Evolutionary conservation across 805 yeast species (phyloP).

Genomic region (Myxozyma vanderwaltii): DNA sequence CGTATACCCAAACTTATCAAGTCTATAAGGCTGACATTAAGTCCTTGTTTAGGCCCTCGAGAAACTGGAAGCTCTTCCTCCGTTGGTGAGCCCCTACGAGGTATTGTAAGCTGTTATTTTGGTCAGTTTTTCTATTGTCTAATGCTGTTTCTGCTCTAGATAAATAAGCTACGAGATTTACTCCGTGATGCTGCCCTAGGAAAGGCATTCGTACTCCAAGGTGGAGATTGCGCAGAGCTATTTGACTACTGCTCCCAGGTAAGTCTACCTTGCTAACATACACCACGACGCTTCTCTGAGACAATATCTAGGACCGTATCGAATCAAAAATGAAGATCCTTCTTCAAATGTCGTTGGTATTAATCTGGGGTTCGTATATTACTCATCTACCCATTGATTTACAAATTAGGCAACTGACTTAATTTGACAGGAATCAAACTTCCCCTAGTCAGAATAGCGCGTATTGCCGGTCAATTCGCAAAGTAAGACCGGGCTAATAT

Average conservation of each 20-base stretch:
- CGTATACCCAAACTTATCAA: not conserved
- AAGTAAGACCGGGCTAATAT: conserved; percentile 38
- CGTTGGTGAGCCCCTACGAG: conserved; percentile 47
- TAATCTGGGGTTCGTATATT: conserved; percentile 46
- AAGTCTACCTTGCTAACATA: not conserved
- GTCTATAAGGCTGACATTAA: not conserved
- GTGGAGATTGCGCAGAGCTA: conserved; percentile 51
- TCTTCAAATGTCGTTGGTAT: conserved; percentile 48
- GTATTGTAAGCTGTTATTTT: conserved; percentile 8
- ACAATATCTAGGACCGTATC: conserved; percentile 36
- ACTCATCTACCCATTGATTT: no score
- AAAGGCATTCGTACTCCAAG: conserved; percentile 49
- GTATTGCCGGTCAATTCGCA: conserved; percentile 51
- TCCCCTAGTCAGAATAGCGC: conserved; percentile 47
- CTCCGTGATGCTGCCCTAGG: conserved; percentile 48
- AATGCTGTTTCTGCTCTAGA: conserved; percentile 18
- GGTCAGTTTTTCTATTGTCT: not conserved
- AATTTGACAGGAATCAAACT: conserved; percentile 42
- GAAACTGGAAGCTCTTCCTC: conserved; percentile 48
- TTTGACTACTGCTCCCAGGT: conserved; percentile 46
- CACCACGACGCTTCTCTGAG: not conserved
- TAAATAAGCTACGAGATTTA: conserved; percentile 42
- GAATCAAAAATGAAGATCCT: conserved; percentile 48
- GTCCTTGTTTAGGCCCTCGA: conserved; percentile 42
- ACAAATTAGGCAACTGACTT: no score